These are phyloP conservation scores for Cryptococcus wingfieldii DNA, from an alignment of 1,284 basidiomycete species.

Conservation along the genomic window DNA sequence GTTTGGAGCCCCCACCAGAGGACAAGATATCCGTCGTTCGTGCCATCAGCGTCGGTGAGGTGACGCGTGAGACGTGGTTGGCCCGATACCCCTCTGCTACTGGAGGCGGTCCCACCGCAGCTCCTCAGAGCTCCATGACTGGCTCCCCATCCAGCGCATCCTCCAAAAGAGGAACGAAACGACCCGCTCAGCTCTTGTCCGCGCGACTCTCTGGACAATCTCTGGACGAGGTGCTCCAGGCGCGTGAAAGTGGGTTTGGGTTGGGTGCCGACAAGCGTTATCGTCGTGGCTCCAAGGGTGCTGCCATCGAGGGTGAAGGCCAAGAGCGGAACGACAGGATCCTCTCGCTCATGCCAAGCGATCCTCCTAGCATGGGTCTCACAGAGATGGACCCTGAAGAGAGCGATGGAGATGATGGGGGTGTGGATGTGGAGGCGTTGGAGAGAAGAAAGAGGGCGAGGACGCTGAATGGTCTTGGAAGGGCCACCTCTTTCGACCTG, in stretches of 20 bases:
- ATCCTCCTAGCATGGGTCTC: conserved; percentile 19
- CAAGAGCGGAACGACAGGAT: conserved; percentile 11
- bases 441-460: conserved; percentile 1
- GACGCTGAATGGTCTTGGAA: conserved; percentile 9
- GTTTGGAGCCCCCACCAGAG: conserved; percentile 19
- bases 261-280: conserved; percentile 1
- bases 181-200: not conserved
- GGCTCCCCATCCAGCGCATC: not conserved
- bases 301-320: conserved; percentile 7
- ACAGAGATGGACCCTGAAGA: conserved; percentile 12
- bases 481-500: conserved; percentile 17
- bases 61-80: conserved; percentile 20
- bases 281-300: conserved; percentile 5
- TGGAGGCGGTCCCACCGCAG: not conserved
- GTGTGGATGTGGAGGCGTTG: not conserved
- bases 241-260: conserved; percentile 14
- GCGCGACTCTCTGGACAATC: conserved; percentile 1
- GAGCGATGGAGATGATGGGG: conserved; percentile 7
- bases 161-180: not conserved
- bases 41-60: conserved; percentile 19
- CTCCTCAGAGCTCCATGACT: not conserved
- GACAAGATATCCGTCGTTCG: conserved; percentile 14
- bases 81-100: conserved; percentile 11
- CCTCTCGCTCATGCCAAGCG: conserved; percentile 18
- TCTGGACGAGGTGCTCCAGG: conserved; percentile 17